Evolutionary conservation across 2,329 filamentous ascomycete genomes (phyloP), one percentile per base, ranked within the genome.

Genomic region (Ceratocystis albifundus): DNA sequence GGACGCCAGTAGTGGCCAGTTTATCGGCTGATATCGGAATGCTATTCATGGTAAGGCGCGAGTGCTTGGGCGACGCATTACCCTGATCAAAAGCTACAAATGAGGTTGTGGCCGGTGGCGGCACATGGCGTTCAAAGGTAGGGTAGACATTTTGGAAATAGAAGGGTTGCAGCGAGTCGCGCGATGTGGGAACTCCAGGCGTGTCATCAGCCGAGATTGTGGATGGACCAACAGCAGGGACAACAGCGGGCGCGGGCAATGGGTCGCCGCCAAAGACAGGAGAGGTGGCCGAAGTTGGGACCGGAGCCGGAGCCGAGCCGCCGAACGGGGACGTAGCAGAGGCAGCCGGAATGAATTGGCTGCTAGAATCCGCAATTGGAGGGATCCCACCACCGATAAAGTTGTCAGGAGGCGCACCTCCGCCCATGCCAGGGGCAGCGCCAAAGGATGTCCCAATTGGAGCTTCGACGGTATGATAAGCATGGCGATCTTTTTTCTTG

Each of bases 61-160:
- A 89, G 74, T 90, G 94, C 76, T 96, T 96, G 44, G 94, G 94
- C 15, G 94, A 96, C 4, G 94, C 88, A 74, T 96, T 99, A 71
- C 94, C 94, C 75, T 99, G 94, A 72, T 99, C 94, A 72, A 87
- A 89, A n/a, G 92, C 89, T 46, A 96, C 88, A 72, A 94, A 97
- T 1, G 94, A 91, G 25, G 94, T 83, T 4, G 88, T 85, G 15
- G 92, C 89, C 1, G 94, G 91, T 61, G 94, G 94, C 10, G 94
- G 92, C 1, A 96, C 81, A 73, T 96, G 91, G 68, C 89, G 89
- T 77, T 97, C 93, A 78, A 97, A 96, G 2, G 94, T 99, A 20
- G 93, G 91, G 74, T 96, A 97, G 64, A 96, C 82, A 75, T 96
- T 89, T 71, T 82, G 85, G 71, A 95, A 83, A 74, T 93, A 99